phyloP scores from a whole-genome alignment of 495 filamentous ascomycete genomes.

The Penicillium coffeae region DNA sequence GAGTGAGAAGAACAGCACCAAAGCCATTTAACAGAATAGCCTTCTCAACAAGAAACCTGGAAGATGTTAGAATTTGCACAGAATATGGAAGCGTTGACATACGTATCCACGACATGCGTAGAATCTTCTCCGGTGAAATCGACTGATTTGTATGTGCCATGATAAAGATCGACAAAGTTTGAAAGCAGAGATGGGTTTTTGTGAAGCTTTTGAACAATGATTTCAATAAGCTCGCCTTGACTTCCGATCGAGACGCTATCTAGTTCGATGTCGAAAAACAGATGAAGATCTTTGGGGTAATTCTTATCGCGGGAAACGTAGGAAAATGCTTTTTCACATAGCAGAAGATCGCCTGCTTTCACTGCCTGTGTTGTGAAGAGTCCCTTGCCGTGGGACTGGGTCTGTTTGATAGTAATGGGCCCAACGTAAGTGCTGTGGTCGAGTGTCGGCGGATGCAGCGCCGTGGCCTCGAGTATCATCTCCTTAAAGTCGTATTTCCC shows the following conservation, averaged over 20 bases:
- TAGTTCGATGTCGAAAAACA: slow-evolving; percentile 30
- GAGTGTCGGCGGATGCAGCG: slow-evolving; percentile 29
- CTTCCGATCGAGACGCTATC: slow-evolving; percentile 20
- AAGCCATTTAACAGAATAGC: slow-evolving; percentile 50
- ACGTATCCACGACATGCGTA: slow-evolving; percentile 53
- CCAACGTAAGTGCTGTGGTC: slow-evolving; percentile 46
- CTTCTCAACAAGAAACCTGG: slow-evolving; percentile 39
- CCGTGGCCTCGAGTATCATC: slow-evolving; percentile 34
- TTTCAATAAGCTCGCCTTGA: slow-evolving; percentile 33
- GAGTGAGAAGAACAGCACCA: slow-evolving; percentile 37
- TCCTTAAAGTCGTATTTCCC: slow-evolving; percentile 44
- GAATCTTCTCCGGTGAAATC: slow-evolving; percentile 39
- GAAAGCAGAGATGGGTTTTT: slow-evolving; percentile 45
- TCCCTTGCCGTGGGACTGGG: slow-evolving; percentile 33
- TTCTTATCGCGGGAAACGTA: slow-evolving; percentile 19
- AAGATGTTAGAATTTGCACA: slow-evolving; percentile 3
- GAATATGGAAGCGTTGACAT: not conserved
- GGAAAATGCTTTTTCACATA: slow-evolving; percentile 56
- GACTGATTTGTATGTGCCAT: slow-evolving; percentile 32
- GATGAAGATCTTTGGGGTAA: slow-evolving; percentile 11
- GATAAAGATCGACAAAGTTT: slow-evolving; percentile 39
- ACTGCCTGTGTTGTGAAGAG: slow-evolving; percentile 48
- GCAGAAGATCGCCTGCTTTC: slow-evolving; percentile 48
- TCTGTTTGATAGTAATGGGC: slow-evolving; percentile 21
- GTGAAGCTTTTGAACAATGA: slow-evolving; percentile 43